These are phyloP conservation scores for Viridothelium virens DNA, from an alignment of 495 filamentous ascomycete species.

Conservation along the genomic window DNA sequence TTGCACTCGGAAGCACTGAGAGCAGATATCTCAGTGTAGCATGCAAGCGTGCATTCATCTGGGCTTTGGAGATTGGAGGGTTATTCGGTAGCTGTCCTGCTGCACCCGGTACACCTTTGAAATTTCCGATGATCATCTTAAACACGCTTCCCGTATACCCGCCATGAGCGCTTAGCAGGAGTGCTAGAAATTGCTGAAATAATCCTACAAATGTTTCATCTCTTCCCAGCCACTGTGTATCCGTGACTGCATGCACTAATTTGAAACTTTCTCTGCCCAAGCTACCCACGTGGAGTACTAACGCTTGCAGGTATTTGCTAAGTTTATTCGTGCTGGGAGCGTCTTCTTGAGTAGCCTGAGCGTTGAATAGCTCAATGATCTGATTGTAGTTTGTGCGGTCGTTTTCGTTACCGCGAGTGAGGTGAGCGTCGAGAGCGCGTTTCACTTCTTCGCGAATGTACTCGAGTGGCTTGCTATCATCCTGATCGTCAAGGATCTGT, in stretches of 20 bases:
- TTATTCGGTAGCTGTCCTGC: constrained; percentile 23
- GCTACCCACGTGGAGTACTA: constrained; percentile 63
- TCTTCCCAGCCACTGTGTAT: constrained; percentile 75
- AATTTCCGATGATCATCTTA: constrained; percentile 69
- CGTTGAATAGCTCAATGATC: constrained; percentile 60
- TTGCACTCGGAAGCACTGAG: constrained; percentile 20
- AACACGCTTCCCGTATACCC: constrained; percentile 57
- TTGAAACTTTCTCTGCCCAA: constrained; percentile 66
- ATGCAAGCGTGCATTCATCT: constrained; percentile 23
- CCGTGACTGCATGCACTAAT: constrained; percentile 63
- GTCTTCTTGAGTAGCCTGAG: constrained; percentile 40
- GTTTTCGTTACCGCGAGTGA: constrained; percentile 31
- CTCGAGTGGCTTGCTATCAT: constrained; percentile 50
- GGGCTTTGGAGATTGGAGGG: constrained; percentile 15
- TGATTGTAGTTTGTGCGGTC: constrained; percentile 64
- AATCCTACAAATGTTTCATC: constrained; percentile 71
- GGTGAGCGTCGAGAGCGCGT: constrained; percentile 60
- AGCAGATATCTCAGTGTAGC: constrained; percentile 17
- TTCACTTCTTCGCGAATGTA: constrained; percentile 63
- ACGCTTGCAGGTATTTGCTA: constrained; percentile 64
- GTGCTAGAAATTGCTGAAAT: constrained; percentile 72
- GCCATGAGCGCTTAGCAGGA: constrained; percentile 70
- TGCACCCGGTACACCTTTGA: constrained; percentile 42
- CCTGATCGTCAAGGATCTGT: constrained; percentile 43
- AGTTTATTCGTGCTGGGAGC: constrained; percentile 50